Base-by-base conservation (phyloP, 352 stramenopile genomes). In the Pythium scleroteichum region DNA sequence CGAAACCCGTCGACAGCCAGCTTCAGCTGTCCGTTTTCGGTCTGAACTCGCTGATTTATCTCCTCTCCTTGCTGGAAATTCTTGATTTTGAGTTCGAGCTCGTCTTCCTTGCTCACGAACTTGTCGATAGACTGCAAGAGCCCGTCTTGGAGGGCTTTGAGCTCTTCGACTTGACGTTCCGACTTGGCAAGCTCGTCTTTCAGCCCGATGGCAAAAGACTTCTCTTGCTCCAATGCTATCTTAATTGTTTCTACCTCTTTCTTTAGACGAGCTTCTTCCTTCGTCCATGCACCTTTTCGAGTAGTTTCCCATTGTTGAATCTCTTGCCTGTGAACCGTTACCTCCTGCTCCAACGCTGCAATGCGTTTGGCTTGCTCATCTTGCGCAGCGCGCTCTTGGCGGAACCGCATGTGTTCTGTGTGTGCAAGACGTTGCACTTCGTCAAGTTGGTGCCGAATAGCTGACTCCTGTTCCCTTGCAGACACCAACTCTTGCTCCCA, bases 61-160 rank as follows among this genome's bases (percentile, higher is more conserved):
- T 64, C 26, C 1, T 76, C 35, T n/a, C 80, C 54, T 0, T 4
- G 19, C 55, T 81, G 48, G 0, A 89, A 46, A 13, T 61, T 5
- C 17, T 55, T 51, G 16, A 61, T 55, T n/a, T 39, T 20, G 17
- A 17, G 33, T n/a, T 71, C 46, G 38, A 60, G 46, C 7, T 53
- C 53, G 3, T 65, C 59, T 33, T 73, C 64, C 39, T 81, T 76
- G 3, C 60, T 47, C 19, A 78, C 62, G 44, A 84, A 73, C 32
- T 79, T 72, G 20, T 89, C 78, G 12, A 92, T 72, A 0, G 76
- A 83, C 7, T 67, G 42, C 4, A 94, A 71, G 2, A 94, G 17
- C 26, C 87, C 80, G 33, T 94, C 84, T 47, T 94, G 84, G 1
- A 94, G 64, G 0, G 62, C 55, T 35, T 88, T 86, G 13, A 90